These are phyloP conservation scores for Citrullus mucosospermus DNA, from an alignment of 306 rosid species.

Conservation along the genomic window DNA sequence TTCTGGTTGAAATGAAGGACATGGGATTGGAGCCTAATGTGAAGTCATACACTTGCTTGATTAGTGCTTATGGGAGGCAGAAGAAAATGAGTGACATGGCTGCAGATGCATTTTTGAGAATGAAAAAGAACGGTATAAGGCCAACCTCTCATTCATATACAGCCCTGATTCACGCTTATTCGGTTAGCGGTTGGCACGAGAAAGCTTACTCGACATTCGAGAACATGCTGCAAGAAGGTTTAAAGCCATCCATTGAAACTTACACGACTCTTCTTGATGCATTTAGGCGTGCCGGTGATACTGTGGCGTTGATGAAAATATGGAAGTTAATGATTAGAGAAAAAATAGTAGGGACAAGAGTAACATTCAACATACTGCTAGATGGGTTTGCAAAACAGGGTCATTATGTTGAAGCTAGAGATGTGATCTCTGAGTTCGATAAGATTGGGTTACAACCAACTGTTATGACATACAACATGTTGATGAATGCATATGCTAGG, in stretches of 20 bases:
- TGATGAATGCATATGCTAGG: constrained; percentile 79
- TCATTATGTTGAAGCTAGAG: constrained; percentile 64
- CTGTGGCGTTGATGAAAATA: constrained; percentile 51
- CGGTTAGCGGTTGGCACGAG: constrained; percentile 69
- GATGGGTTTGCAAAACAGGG: constrained; percentile 96
- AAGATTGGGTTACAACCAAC: constrained; percentile 70
- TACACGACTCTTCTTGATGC: constrained; percentile 76
- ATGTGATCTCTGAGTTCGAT: constrained; percentile 56
- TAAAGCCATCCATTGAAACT: constrained; percentile 78
- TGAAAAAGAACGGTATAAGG: constrained; percentile 62
- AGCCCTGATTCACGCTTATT: constrained; percentile 80
- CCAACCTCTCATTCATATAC: constrained; percentile 79
- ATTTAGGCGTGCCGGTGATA: constrained; percentile 67
- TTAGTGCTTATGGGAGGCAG: constrained; percentile 77
- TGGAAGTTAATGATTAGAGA: constrained; percentile 67
- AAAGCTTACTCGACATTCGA: constrained; percentile 67
- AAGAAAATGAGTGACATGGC: constrained; percentile 76
- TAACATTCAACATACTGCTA: constrained; percentile 62
- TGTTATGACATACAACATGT: constrained; percentile 70
- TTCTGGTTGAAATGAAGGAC: constrained; percentile 68
- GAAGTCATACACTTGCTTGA: constrained; percentile 63
- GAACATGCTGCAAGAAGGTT: constrained; percentile 52
- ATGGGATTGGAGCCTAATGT: constrained; percentile 62
- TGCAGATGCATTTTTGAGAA: constrained; percentile 71
- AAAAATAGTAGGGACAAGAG: constrained; percentile 49